These are phyloP conservation scores for Corylus americana DNA, from an alignment of 306 rosid species.

Conservation along the genomic window DNA sequence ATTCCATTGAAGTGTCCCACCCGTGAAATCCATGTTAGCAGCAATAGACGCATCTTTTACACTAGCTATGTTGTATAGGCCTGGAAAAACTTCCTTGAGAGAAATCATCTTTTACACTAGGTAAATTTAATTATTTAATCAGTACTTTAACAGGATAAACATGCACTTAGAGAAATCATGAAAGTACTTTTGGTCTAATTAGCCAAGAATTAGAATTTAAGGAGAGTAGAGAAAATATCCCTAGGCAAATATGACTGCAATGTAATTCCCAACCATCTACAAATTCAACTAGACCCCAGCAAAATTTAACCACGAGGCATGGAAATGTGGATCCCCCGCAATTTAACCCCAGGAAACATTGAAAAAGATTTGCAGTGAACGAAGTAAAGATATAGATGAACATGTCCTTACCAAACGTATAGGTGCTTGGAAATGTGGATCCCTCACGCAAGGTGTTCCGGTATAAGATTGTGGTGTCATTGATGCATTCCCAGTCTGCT, in stretches of 20 bases:
- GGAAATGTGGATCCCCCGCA: too few species aligned
- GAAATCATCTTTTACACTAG: too few species aligned
- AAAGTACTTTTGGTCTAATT: neutral
- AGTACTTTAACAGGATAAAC: neutral
- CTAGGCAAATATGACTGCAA: neutral
- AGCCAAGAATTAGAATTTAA: neutral
- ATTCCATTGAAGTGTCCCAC: too few species aligned
- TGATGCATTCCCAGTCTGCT: conserved; percentile 98
- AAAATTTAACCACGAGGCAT: neutral
- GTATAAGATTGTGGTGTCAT: conserved; percentile 82
- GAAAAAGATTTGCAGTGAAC: conserved; percentile 17
- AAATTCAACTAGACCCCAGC: neutral
- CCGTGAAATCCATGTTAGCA: too few species aligned
- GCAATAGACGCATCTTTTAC: too few species aligned
- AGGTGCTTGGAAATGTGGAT: conserved; percentile 93
- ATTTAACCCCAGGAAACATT: neutral
- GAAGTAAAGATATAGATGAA: conserved; percentile 18
- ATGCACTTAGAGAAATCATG: neutral
- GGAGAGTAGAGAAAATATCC: neutral
- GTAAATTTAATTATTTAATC: too few species aligned
- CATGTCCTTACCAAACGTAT: conserved; percentile 78
- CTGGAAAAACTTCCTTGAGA: too few species aligned
- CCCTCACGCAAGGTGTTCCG: conserved; percentile 95
- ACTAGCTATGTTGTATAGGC: too few species aligned
- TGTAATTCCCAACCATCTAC: neutral